Conservation (phyloP, 495 filamentous ascomycete genomes). For the Hyphodiscus hymeniophilus region DNA sequence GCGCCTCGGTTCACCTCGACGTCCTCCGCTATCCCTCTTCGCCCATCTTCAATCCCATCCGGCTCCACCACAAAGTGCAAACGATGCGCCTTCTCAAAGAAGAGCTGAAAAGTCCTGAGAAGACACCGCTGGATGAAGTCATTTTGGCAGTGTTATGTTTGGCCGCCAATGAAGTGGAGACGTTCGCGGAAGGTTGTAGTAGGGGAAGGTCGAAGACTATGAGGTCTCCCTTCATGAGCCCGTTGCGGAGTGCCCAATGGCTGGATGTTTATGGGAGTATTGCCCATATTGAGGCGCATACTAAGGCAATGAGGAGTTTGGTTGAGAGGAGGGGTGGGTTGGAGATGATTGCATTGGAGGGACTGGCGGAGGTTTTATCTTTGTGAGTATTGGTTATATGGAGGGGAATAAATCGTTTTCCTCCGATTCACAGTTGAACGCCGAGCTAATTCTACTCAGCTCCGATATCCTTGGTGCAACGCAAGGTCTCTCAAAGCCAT, state of each 20-base stretch:
- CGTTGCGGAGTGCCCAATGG: conserved; percentile 1
- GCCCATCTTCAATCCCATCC: background rate
- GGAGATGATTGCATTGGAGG: background rate
- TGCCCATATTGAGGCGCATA: background rate
- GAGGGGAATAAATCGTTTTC: too few species aligned
- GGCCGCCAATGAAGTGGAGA: conserved; percentile 4
- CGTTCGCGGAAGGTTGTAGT: background rate
- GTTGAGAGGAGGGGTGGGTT: background rate
- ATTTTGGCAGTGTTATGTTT: conserved; percentile 3
- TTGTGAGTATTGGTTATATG: too few species aligned
- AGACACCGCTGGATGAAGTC: background rate
- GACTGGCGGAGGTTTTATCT: too few species aligned
- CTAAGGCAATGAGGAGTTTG: background rate
- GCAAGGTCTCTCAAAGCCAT: conserved; percentile 1
- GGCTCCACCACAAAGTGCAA: conserved; percentile 6
- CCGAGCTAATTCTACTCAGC: background rate
- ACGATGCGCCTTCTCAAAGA: conserved; percentile 3
- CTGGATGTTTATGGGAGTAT: conserved; percentile 9
- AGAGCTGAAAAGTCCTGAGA: background rate
- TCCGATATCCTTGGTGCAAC: conserved; percentile 4
- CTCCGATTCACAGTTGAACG: background rate
- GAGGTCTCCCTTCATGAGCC: conserved; percentile 1
- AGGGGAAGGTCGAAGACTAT: background rate
- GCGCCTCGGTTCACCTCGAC: conserved; percentile 3
- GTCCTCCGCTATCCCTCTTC: background rate